Conservation (phyloP, 768 basidiomycete genomes). For the Sutorius australiensis region DNA sequence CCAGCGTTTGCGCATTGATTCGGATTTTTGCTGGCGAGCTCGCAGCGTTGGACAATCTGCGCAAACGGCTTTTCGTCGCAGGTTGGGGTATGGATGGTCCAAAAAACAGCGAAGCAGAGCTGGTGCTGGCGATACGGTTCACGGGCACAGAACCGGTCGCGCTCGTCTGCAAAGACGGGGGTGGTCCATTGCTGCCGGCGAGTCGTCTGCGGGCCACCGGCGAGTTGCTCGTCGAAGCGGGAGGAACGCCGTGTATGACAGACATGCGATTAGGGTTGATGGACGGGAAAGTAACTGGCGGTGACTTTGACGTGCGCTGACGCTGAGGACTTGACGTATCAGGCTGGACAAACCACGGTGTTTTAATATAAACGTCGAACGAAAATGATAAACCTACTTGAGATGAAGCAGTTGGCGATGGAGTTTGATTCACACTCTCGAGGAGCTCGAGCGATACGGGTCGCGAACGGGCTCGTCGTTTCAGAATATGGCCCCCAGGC, state of each 20-base stretch:
- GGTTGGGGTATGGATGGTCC: conserved; percentile 41
- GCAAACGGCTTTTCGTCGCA: conserved; percentile 18
- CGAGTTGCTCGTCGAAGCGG: conserved; percentile 50
- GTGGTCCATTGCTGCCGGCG: conserved; percentile 34
- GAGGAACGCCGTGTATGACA: conserved; percentile 33
- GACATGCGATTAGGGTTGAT: conserved; percentile 37
- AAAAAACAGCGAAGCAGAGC: conserved; percentile 66
- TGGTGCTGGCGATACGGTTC: conserved; percentile 47
- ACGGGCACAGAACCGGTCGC: conserved; percentile 29
- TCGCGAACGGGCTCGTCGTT: conserved; percentile 69
- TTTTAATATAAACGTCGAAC: conserved; percentile 1
- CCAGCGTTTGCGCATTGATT: conserved; percentile 25
- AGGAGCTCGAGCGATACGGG: conserved; percentile 67
- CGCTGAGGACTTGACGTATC: conserved; percentile 14
- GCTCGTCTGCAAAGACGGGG: conserved; percentile 31
- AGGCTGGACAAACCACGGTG: conserved; percentile 3
- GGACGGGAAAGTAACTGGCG: conserved; percentile 36
- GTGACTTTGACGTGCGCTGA: conserved; percentile 11
- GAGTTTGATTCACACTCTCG: conserved; percentile 44
- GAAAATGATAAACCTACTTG: conserved; percentile 10
- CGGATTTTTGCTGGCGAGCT: conserved; percentile 5
- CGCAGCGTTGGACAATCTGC: conserved; percentile 22
- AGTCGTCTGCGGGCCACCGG: conserved; percentile 55
- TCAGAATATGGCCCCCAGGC: conserved; percentile 71
- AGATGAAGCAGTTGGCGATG: conserved; percentile 39